phyloP scores from a whole-genome alignment of 352 stramenopile genomes.

The Albugo laibachii region DNA sequence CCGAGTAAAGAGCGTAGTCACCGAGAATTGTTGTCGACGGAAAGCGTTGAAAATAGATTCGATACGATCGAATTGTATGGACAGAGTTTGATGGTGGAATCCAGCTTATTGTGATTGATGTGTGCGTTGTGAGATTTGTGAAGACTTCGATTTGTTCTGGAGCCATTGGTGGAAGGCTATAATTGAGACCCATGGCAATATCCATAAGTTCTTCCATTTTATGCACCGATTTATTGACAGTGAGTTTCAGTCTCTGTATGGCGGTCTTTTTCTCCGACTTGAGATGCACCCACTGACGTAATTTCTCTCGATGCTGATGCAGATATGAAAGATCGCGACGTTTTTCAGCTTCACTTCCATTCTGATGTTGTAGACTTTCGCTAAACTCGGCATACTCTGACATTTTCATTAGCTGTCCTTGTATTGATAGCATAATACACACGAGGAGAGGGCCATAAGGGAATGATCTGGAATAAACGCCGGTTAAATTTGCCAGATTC shows the following conservation, averaged over 20 bases:
- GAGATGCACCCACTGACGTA: constrained; percentile 46
- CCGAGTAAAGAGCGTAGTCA: constrained; percentile 61
- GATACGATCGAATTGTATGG: constrained; percentile 68
- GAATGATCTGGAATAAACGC: constrained; percentile 25
- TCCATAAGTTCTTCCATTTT: constrained; percentile 82
- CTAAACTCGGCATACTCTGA: too few relatives aligned
- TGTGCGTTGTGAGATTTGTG: constrained; percentile 38
- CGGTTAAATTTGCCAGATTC: constrained; percentile 44
- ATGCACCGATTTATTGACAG: constrained; percentile 74
- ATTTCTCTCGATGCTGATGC: constrained; percentile 24
- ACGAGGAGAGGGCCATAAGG: constrained; percentile 53
- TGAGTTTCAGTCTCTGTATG: constrained; percentile 68
- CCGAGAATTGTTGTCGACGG: constrained; percentile 65
- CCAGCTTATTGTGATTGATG: constrained; percentile 59
- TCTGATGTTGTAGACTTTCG: too few relatives aligned
- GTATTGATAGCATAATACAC: constrained; percentile 69
- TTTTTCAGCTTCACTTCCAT: too few relatives aligned
- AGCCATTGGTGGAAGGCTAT: constrained; percentile 67
- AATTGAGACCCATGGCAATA: constrained; percentile 63
- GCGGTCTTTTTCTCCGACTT: constrained; percentile 73
- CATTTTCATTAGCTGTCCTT: constrained; percentile 39
- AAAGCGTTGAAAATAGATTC: constrained; percentile 59
- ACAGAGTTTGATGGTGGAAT: constrained; percentile 28
- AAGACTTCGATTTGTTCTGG: constrained; percentile 20
- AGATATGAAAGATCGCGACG: too few relatives aligned